phyloP scores from a whole-genome alignment of 2,329 filamentous ascomycete species.

The Davidsoniella eucalypti region DNA sequence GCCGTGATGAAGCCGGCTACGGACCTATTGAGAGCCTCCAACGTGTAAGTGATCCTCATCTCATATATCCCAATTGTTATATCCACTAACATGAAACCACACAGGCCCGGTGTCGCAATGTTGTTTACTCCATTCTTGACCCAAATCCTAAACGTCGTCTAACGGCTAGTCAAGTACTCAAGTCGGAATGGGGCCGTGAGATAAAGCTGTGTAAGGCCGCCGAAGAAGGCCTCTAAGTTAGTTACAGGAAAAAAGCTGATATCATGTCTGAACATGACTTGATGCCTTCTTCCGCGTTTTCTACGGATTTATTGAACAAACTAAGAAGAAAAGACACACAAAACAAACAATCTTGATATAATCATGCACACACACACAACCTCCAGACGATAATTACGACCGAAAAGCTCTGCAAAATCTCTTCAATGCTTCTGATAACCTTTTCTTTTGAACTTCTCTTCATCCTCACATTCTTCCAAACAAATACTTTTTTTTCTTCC shows the following conservation, averaged over 20 bases:
- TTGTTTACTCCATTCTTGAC: constrained; percentile 96
- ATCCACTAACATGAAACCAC: constrained; percentile 5
- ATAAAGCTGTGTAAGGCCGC: constrained; percentile 95
- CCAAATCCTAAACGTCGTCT: constrained; percentile 85
- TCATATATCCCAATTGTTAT: not conserved
- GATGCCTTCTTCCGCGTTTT: too few relatives aligned
- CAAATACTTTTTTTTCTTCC: not conserved
- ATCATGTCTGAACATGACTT: too few relatives aligned
- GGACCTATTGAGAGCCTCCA: constrained; percentile 90
- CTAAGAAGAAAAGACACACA: not conserved
- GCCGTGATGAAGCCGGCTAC: constrained; percentile 89
- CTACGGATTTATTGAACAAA: too few relatives aligned
- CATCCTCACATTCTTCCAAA: too few relatives aligned
- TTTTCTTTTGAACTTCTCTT: too few relatives aligned
- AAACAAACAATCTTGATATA: not conserved
- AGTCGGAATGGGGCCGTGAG: constrained; percentile 96
- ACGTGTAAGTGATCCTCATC: constrained; percentile 50
- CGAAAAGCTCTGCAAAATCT: not conserved
- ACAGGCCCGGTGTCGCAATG: constrained; percentile 90
- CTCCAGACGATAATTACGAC: not conserved
- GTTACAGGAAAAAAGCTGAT: too few relatives aligned
- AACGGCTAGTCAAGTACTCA: constrained; percentile 88
- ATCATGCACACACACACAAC: not conserved
- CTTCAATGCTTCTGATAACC: not conserved
- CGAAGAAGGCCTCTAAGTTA: constrained; percentile 50